Conservation (phyloP, 106 monocot species). For the Platanthera zijinensis region DNA sequence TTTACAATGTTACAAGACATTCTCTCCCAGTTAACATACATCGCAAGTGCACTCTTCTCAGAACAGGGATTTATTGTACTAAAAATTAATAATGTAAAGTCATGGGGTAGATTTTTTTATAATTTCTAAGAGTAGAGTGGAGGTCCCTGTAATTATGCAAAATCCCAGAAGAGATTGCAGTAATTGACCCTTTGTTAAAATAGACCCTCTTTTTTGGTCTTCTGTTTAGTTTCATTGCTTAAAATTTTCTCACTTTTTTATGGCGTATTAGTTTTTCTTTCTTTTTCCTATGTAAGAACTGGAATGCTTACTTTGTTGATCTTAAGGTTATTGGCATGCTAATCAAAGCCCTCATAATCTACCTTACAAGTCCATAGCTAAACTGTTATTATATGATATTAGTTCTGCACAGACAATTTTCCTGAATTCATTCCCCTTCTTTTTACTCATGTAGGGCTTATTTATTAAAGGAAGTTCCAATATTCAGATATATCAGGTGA, state of each 20-base stretch:
- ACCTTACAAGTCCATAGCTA: background rate
- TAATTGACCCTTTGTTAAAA: background rate
- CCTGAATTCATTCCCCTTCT: background rate
- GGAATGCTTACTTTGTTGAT: background rate
- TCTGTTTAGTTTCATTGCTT: constrained; percentile 1
- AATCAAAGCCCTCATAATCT: background rate
- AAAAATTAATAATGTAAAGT: too few species aligned
- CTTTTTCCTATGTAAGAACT: background rate
- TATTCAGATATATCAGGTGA: background rate
- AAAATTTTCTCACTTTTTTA: background rate
- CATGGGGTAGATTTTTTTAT: too few species aligned
- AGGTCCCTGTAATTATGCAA: too few species aligned
- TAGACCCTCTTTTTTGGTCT: background rate
- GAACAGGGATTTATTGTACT: too few species aligned
- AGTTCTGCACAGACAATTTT: too few species aligned
- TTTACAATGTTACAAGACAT: too few species aligned
- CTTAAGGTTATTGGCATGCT: background rate
- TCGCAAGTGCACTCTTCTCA: too few species aligned
- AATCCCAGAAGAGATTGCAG: too few species aligned
- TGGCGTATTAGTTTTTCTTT: background rate
- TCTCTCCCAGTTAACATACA: too few species aligned
- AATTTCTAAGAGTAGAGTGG: too few species aligned
- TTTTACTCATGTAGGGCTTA: background rate
- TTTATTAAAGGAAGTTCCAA: background rate
- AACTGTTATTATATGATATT: background rate